Evolutionary conservation across 108 stramenopile species (phyloP).

Genomic region (Stephanodiscus minutulus): DNA sequence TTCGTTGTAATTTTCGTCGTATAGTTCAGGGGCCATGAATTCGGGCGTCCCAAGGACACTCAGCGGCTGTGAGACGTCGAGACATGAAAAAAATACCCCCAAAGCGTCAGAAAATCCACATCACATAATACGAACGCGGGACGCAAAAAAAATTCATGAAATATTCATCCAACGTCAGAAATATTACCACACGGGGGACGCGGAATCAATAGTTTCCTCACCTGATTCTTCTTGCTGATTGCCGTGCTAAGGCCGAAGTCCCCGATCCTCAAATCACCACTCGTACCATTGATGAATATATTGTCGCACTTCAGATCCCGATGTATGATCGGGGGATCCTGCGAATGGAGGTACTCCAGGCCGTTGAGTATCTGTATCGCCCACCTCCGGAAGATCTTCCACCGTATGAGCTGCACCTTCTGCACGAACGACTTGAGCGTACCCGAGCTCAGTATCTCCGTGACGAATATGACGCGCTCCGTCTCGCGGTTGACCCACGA

Average conservation of each 20-base stretch:
- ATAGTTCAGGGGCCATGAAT: slow-evolving; percentile 99
- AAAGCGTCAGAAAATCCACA: not conserved
- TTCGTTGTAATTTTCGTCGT: slow-evolving; percentile 96
- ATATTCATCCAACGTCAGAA: no score
- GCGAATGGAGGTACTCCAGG: slow-evolving; percentile 94
- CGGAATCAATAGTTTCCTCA: slow-evolving; percentile 4
- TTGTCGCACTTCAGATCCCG: slow-evolving; percentile 97
- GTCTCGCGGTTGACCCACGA: slow-evolving; percentile 96
- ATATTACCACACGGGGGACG: not conserved
- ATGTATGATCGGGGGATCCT: slow-evolving; percentile 98
- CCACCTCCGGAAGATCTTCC: slow-evolving; percentile 97
- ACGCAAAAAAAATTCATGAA: no score
- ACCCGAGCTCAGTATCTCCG: slow-evolving; percentile 95
- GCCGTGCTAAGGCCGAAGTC: slow-evolving; percentile 96
- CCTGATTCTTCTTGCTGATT: slow-evolving; percentile 80
- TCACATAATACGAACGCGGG: slow-evolving; percentile 1
- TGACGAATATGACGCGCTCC: slow-evolving; percentile 93
- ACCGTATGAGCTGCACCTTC: slow-evolving; percentile 95
- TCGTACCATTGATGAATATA: slow-evolving; percentile 98
- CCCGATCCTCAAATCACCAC: slow-evolving; percentile 96
- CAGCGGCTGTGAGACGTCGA: slow-evolving; percentile 50
- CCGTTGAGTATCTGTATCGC: slow-evolving; percentile 94
- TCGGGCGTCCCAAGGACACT: slow-evolving; percentile 97
- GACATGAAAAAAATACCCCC: not conserved
- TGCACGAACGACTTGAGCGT: slow-evolving; percentile 91